Evolutionary conservation across 1,284 basidiomycete species (phyloP), one percentile per base, ranked within the genome.

Genomic region (Puccinia horiana): DNA sequence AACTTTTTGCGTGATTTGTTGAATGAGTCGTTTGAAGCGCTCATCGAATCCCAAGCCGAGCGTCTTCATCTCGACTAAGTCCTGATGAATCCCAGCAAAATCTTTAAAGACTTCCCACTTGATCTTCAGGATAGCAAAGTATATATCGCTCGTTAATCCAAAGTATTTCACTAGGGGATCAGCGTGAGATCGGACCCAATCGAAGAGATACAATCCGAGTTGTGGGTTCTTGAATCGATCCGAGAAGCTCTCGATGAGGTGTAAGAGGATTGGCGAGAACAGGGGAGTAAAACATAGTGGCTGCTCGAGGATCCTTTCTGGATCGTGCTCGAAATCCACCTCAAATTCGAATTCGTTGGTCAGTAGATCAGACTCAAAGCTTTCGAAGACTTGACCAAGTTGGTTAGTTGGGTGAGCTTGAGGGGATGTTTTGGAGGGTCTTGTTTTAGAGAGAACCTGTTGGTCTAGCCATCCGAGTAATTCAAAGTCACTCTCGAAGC

Each of bases 161-260:
- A 80, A 72, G 42, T 80, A 80, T 58, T 72, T 69, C 1, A 80
- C 54, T 2, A 80, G 26, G 4, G 77, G 77, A 18, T 72, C 49
- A 0, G 63, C 23, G 52, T 80, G 77, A 6, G 52, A 69, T 58
- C 77, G 44, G 2, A 61, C 67, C 47, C 47, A 72, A 16, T 80
- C 65, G 37, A 80, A 80, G 23, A 80, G 65, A 37, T 80, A 69
- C 14, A 80, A 54, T 9, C 67, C 29, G 1, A 80, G 52, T 12
- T 80, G 44, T 1, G 77, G 67, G 20, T 80, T 67, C 32, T 70
- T 26, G 44, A 56, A 80, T 11, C 49, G 37, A 23, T 29, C 26
- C 16, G 63, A 72, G 54, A 80, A 70, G 26, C 12, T 58, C 49
- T 72, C 11, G 20, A 80, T 29, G 20, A 80, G 37, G 32, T 80